Conservation (phyloP, 768 basidiomycete species). For the Pleurotus sapidus region DNA sequence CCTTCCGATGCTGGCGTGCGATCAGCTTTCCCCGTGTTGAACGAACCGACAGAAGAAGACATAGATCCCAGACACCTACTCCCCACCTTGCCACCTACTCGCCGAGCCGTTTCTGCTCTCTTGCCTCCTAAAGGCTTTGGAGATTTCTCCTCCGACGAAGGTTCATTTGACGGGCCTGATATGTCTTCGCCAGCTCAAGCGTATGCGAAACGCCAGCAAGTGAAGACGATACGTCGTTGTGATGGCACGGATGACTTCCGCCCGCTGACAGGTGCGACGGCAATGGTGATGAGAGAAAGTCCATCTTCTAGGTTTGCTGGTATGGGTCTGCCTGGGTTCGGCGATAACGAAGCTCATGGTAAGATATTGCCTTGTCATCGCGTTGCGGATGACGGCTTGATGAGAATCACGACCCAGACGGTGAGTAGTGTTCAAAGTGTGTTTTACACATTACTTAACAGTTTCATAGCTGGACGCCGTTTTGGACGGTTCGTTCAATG, state of each 20-base stretch:
- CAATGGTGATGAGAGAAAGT: conserved; percentile 50
- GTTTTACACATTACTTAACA: conserved; percentile 10
- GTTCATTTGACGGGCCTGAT: conserved; percentile 65
- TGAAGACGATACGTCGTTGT: conserved; percentile 73
- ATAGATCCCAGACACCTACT: conserved; percentile 36
- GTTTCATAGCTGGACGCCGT: conserved; percentile 67
- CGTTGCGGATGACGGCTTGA: conserved; percentile 92
- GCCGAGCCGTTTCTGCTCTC: conserved; percentile 78
- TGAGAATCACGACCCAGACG: conserved; percentile 81
- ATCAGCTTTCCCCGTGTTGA: conserved; percentile 41
- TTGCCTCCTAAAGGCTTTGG: conserved; percentile 59
- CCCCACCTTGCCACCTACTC: conserved; percentile 49
- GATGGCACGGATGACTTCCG: conserved; percentile 83
- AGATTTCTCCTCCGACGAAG: conserved; percentile 44
- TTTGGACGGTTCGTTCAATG: conserved; percentile 69
- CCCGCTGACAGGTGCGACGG: conserved; percentile 66
- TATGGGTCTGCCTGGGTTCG: conserved; percentile 78
- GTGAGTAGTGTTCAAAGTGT: conserved; percentile 41
- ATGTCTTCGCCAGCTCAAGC: conserved; percentile 82
- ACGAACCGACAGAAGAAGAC: conserved; percentile 17
- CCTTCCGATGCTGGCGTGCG: conserved; percentile 37
- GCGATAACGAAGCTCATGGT: conserved; percentile 89
- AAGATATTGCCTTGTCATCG: conserved; percentile 94
- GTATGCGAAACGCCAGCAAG: conserved; percentile 74
- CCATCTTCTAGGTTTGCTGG: conserved; percentile 55